These are phyloP conservation scores for Glycyrrhiza uralensis DNA, from an alignment of 306 rosid species.

Conservation along the genomic window DNA sequence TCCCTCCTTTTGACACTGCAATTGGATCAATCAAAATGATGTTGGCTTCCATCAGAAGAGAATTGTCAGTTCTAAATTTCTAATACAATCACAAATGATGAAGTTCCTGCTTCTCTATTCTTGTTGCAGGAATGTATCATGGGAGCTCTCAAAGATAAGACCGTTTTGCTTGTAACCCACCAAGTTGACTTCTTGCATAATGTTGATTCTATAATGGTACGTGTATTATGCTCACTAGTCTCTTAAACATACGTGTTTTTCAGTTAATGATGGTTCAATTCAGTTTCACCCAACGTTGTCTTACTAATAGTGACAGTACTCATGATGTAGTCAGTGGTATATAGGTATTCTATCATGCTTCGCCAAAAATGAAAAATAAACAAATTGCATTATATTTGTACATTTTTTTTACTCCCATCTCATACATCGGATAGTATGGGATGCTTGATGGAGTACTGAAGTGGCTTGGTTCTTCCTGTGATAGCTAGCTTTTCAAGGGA, in stretches of 20 bases:
- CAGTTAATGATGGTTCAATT: background rate
- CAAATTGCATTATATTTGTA: background rate
- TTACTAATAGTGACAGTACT: background rate
- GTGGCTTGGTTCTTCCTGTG: no score
- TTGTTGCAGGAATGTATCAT: conserved; percentile 72
- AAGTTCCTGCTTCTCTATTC: background rate
- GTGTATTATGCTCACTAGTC: conserved; percentile 7
- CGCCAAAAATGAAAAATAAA: no score
- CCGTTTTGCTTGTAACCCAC: conserved; percentile 79
- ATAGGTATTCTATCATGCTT: background rate
- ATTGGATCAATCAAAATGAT: conserved; percentile 3
- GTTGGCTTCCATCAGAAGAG: background rate
- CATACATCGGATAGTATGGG: no score
- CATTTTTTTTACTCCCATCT: background rate
- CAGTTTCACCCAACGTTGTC: background rate
- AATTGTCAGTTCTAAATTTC: background rate
- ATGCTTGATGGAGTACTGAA: no score
- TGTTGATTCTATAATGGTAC: conserved; percentile 70
- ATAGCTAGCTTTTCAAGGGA: no score
- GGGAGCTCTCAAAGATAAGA: conserved; percentile 74
- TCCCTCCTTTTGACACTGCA: no score
- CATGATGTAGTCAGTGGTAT: background rate
- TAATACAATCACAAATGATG: background rate
- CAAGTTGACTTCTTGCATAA: conserved; percentile 91
- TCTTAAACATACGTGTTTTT: background rate